Base-by-base conservation (phyloP, 305 asterid genomes). In the Coffea humblotiana region DNA sequence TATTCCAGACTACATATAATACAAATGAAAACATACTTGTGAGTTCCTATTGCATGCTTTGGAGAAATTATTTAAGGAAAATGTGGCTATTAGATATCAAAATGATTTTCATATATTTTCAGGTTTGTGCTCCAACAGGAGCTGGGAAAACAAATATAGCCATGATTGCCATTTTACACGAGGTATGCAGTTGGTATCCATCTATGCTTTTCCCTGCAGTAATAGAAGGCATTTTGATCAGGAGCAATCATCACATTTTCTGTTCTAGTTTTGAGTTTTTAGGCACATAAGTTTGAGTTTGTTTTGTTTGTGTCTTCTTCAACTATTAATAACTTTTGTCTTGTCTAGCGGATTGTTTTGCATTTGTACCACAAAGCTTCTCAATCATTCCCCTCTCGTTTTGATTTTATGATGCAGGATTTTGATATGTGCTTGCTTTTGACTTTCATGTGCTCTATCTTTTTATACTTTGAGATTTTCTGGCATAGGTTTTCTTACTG, bases 41-140 rank as follows among this genome's bases (percentile, higher is more conserved):
- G 87, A 91, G 89, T 81, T 49, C 63, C 75, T 78, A 43, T 35
- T 75, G 18, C 74, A 69, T 75, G 52, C 48, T 78, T 29, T 65
- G 32, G 45, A 4, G 21, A 67, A 23, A 72, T 45, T 66, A 60
- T 70, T 78, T 82, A 15, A 25, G 74, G 66, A 69, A 56, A 10
- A 8, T 74, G 66, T 78, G 69, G 74, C 49, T 37, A 37, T 78
- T 16, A 67, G 29, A 13, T 56, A 25, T 56, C 40, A 51, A 48
- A 81, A 77, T 78, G 76, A 80, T 83, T 73, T 74, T 80, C 51
- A 75, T 87, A 83, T 77, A 56, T 78, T 85, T 81, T 77, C 86
- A 96, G 98, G 99, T 96, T 80, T 96, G 99, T 88, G 99, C 99
- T 43, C 99, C 99, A 72, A 96, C 99, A 72, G 99, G 98, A 75